These are phyloP conservation scores for Sodiomyces alkalinus DNA, from an alignment of 2,329 filamentous ascomycete species.

Conservation along the genomic window DNA sequence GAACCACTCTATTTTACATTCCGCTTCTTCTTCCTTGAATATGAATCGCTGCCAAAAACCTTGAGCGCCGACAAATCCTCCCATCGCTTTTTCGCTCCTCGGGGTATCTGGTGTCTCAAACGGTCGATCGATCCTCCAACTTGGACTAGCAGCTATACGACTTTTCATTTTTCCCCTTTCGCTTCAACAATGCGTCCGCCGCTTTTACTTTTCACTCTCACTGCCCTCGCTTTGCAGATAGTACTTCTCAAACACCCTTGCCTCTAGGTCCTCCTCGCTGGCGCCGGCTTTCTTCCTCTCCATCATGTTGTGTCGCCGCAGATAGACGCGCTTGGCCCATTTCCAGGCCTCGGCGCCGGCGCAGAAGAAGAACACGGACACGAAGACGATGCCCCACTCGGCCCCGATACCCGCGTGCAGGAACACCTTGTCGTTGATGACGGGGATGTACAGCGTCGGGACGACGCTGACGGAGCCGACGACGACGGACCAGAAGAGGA, in stretches of 20 bases:
- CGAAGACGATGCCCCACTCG: slow-evolving; percentile 56
- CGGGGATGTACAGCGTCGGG: slow-evolving; percentile 52
- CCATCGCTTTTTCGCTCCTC: too few relatives aligned
- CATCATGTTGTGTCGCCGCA: slow-evolving; percentile 17
- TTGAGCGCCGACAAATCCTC: too few relatives aligned
- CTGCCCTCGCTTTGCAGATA: background rate
- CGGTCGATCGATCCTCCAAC: too few relatives aligned
- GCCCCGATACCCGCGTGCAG: slow-evolving; percentile 49
- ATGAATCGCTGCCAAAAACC: too few relatives aligned
- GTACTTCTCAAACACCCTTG: slow-evolving; percentile 1
- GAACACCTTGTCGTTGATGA: slow-evolving; percentile 49
- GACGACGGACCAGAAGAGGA: slow-evolving; percentile 33
- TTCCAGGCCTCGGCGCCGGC: slow-evolving; percentile 51
- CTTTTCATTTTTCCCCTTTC: too few relatives aligned
- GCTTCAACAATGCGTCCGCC: too few relatives aligned
- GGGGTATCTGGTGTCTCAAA: too few relatives aligned
- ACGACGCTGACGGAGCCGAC: slow-evolving; percentile 41
- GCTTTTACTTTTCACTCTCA: background rate
- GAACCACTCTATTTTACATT: too few relatives aligned
- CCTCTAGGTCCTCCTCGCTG: slow-evolving; percentile 2
- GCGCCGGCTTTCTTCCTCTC: slow-evolving; percentile 1
- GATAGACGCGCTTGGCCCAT: slow-evolving; percentile 44
- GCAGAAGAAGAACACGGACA: slow-evolving; percentile 38
- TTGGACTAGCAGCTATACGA: too few relatives aligned
- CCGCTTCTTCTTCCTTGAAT: too few relatives aligned